Evolutionary conservation across 2,329 filamentous ascomycete genomes (phyloP).

Genomic region (Anthostomella pinea): DNA sequence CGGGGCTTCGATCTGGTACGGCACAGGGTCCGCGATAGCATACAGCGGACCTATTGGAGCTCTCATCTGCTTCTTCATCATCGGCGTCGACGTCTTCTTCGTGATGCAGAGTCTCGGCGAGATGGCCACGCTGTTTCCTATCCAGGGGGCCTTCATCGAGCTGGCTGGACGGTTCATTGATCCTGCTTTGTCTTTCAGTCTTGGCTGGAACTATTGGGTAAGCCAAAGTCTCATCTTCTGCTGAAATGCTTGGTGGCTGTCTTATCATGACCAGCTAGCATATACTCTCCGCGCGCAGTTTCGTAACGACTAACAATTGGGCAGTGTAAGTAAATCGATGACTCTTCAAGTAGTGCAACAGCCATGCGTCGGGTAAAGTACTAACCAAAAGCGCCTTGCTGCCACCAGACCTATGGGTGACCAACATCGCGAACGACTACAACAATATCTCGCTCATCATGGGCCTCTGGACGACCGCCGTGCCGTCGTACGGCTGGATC

Average conservation of each 20-base stretch:
- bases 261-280: too few relatives aligned
- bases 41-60: constrained; percentile 32
- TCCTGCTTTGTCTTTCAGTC: constrained; percentile 43
- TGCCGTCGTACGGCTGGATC: constrained; percentile 45
- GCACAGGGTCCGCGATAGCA: constrained; percentile 29
- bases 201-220: constrained; percentile 51
- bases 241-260: too few relatives aligned
- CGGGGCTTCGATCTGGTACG: constrained; percentile 28
- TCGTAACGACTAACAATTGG: too few relatives aligned
- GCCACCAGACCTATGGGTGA: constrained; percentile 46
- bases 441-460: constrained; percentile 44
- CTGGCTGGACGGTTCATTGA: constrained; percentile 51
- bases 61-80: constrained; percentile 31
- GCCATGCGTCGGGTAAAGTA: too few relatives aligned
- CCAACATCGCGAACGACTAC: constrained; percentile 41
- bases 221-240: too few relatives aligned
- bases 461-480: constrained; percentile 41
- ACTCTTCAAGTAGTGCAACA: too few relatives aligned
- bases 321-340: too few relatives aligned
- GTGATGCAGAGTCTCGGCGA: constrained; percentile 55
- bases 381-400: too few relatives aligned
- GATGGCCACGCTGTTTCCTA: constrained; percentile 51
- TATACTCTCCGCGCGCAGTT: too few relatives aligned
- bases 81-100: constrained; percentile 33
- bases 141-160: constrained; percentile 50